These are phyloP conservation scores for Lenwebbia sp. DNA, from an alignment of 345 rosid genomes.

Conservation along the genomic window DNA sequence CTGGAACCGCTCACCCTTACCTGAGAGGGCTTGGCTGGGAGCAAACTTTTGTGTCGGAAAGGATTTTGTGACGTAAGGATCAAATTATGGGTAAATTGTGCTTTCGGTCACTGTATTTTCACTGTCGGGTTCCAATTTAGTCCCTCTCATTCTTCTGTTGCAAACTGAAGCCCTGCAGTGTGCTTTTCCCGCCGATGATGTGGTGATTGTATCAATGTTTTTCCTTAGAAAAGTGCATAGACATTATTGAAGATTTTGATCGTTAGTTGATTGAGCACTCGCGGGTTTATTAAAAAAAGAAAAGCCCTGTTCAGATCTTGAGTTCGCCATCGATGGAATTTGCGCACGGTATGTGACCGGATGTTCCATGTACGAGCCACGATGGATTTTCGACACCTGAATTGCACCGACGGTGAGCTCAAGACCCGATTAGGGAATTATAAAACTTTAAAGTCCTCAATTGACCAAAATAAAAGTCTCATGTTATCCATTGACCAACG, in stretches of 20 bases:
- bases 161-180: not conserved
- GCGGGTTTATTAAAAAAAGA: not conserved
- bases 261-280: not conserved
- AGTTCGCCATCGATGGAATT: not conserved
- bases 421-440: not conserved
- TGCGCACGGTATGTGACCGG: not conserved
- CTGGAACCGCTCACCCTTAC: not conserved
- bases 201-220: too few species aligned
- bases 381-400: not conserved
- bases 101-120: not conserved
- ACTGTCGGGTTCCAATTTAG: not conserved
- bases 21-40: not conserved
- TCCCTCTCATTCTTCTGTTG: not conserved
- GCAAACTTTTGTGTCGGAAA: not conserved
- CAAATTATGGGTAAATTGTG: not conserved
- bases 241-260: not conserved
- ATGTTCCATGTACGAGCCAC: not conserved
- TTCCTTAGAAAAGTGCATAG: not conserved
- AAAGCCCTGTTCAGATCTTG: not conserved
- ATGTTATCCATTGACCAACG: not conserved
- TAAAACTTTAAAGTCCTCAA: not conserved
- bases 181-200: not conserved
- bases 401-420: not conserved
- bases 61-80: not conserved
- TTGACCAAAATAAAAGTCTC: not conserved